A percentile compares a stretch with the other conserved stretches of the same genome.
Evolutionary conservation across 306 rosid genomes (phyloP).

Genomic region (Cyamopsis tetragonoloba): DNA sequence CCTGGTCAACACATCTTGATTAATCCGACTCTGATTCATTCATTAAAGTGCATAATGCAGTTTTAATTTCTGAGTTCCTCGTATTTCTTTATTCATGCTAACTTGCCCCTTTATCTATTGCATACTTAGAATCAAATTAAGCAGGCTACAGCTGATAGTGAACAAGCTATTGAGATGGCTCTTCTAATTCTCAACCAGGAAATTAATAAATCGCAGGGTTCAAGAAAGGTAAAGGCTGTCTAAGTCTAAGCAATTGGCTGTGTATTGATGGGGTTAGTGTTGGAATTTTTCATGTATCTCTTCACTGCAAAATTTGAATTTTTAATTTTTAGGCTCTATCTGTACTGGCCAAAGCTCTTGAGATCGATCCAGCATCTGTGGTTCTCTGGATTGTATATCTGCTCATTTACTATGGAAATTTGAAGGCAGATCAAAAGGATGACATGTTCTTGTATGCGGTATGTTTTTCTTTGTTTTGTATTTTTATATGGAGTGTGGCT

Average conservation of each 20-base stretch:
- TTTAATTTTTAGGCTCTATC: constrained; percentile 72
- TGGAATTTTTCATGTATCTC: constrained; percentile 4
- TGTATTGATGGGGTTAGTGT: constrained; percentile 11
- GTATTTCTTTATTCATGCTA: constrained; percentile 25
- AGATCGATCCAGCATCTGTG: constrained; percentile 61
- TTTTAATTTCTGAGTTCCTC: constrained; percentile 17
- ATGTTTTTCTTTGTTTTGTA: constrained; percentile 43
- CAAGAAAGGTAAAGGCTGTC: constrained; percentile 61
- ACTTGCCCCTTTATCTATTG: constrained; percentile 36
- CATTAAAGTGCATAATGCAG: neutral
- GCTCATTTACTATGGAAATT: constrained; percentile 65
- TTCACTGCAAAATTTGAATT: constrained; percentile 26
- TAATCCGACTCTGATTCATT: constrained; percentile 1
- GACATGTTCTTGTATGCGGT: constrained; percentile 93
- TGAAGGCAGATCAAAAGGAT: constrained; percentile 65
- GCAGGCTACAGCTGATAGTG: constrained; percentile 60
- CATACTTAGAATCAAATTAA: constrained; percentile 61
- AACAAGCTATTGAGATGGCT: constrained; percentile 75
- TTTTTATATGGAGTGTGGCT: constrained; percentile 24
- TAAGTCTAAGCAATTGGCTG: too few relatives aligned
- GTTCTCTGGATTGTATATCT: constrained; percentile 76
- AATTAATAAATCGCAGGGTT: constrained; percentile 52
- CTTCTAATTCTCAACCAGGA: constrained; percentile 80
- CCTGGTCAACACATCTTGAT: neutral
- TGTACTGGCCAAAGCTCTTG: constrained; percentile 71